Conservation (phyloP, 2,329 filamentous ascomycete species). For the Thelonectria discophora region DNA sequence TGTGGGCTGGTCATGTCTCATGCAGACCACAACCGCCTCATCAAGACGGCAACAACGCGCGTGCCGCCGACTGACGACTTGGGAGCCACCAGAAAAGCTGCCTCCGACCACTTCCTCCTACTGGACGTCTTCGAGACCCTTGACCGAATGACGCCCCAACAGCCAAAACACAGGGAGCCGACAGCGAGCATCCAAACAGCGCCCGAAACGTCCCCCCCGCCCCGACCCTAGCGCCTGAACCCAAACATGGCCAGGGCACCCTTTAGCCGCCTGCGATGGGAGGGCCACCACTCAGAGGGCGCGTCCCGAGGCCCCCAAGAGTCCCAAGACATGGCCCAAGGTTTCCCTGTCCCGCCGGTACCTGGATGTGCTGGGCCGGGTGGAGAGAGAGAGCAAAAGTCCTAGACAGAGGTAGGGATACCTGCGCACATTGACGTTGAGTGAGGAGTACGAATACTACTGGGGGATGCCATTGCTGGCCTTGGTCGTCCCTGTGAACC, state of each 20-base stretch:
- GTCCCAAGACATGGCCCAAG: background rate
- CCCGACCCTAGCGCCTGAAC: slow-evolving; percentile 27
- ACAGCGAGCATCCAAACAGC: slow-evolving; percentile 19
- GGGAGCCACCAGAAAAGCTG: background rate
- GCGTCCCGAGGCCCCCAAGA: background rate
- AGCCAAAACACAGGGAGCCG: slow-evolving; percentile 14
- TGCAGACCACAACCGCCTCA: background rate
- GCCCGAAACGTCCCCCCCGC: slow-evolving; percentile 23
- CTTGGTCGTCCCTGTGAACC: too few species aligned
- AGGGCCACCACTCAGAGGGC: slow-evolving; percentile 13
- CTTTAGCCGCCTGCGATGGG: slow-evolving; percentile 10
- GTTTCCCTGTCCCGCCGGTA: slow-evolving; percentile 10
- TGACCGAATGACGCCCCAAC: slow-evolving; percentile 6
- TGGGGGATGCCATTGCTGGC: too few species aligned
- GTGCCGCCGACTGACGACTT: background rate
- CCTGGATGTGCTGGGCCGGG: slow-evolving; percentile 3
- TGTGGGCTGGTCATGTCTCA: background rate
- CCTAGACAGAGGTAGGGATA: background rate
- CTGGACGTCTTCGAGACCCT: background rate
- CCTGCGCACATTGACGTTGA: too few species aligned
- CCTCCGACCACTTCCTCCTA: slow-evolving; percentile 6
- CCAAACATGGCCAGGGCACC: slow-evolving; percentile 12
- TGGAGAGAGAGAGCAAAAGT: background rate
- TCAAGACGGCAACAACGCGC: slow-evolving; percentile 14
- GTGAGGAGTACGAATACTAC: too few species aligned